phyloP scores from a whole-genome alignment of 139 green algal genomes.

The Chlamydomonas schloesseri region DNA sequence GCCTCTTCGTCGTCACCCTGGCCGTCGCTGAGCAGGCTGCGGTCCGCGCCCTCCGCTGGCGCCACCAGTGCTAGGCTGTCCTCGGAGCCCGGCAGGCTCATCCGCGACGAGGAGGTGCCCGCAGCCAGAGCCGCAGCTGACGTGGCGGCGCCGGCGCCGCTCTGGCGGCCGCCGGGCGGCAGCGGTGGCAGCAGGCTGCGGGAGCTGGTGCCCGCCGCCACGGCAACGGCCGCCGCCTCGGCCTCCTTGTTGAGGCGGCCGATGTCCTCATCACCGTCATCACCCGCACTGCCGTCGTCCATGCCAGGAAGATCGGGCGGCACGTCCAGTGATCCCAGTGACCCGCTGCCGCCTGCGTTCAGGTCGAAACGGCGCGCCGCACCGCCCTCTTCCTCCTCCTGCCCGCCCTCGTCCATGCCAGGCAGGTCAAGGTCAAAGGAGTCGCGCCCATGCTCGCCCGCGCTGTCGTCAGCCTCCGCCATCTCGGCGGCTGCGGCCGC shows the following conservation, averaged over 20 bases:
- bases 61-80: slow-evolving; percentile 23
- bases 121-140: background rate
- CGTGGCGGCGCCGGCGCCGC: background rate
- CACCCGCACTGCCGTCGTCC: background rate
- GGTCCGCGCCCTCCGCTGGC: slow-evolving; percentile 11
- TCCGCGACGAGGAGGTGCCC: background rate
- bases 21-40: background rate
- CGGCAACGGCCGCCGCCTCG: no score
- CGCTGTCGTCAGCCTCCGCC: background rate
- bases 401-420: background rate
- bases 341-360: no score
- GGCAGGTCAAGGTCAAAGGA: background rate
- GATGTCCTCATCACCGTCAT: no score
- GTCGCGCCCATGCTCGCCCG: background rate
- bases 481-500: background rate
- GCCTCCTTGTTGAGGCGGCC: no score
- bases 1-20: background rate
- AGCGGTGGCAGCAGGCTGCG: slow-evolving; percentile 3
- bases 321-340: background rate
- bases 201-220: no score
- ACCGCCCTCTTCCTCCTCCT: background rate
- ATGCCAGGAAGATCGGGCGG: background rate
- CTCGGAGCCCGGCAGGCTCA: background rate
- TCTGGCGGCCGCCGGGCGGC: background rate
- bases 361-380: background rate